Base-by-base conservation (phyloP, 2,329 filamentous ascomycete genomes). In the Aspergillus texensis region DNA sequence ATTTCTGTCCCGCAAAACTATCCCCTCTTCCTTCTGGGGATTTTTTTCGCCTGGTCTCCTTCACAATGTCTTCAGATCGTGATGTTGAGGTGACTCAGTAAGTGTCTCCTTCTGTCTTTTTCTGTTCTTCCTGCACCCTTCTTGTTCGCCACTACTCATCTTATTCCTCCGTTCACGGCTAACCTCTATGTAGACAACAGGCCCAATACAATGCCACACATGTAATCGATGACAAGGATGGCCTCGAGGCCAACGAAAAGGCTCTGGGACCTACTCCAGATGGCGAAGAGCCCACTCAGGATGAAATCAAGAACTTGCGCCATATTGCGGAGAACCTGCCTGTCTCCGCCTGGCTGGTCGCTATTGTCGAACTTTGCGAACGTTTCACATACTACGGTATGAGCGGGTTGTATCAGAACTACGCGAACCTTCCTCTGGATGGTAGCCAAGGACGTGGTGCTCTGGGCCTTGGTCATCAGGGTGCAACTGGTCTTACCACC, bases 371-470 rank as follows among this genome's bases (percentile, higher is more conserved):
- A 69, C 74, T 87, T 57, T 79, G 80, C 64, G 86, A 88, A 73
- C 84, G 86, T 60, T 88, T 88, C 77, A 83, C 85, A 62, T 87
- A 84, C 78, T 86, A 86, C 65, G 84, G 84, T 65, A 79, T 83
- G 62, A 80, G 80, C 56, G 84, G 84, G 61, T 72, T 85, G 43
- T 86, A 86, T 74, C 84, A 86, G 67, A 87, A 87, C 73, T 87
- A 86, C 71, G 79, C 86, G 67, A 74, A 80, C 60, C 76, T 73
- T 61, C 77, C 79, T 32, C 67, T 77, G 9, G 75, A 81, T 63
- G 78, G 77, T 41, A 78, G 73, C 50, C 26, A 75, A 58, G 77
- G 77, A 36, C 74, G 74, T 62, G 79, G 80, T 73, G 78, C 78
- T 6, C 74, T 82, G 2, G 79, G 79, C 65, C 75, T 77, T 74